phyloP scores from a whole-genome alignment of 2,329 filamentous ascomycete species.

The Aspergillus persii region DNA sequence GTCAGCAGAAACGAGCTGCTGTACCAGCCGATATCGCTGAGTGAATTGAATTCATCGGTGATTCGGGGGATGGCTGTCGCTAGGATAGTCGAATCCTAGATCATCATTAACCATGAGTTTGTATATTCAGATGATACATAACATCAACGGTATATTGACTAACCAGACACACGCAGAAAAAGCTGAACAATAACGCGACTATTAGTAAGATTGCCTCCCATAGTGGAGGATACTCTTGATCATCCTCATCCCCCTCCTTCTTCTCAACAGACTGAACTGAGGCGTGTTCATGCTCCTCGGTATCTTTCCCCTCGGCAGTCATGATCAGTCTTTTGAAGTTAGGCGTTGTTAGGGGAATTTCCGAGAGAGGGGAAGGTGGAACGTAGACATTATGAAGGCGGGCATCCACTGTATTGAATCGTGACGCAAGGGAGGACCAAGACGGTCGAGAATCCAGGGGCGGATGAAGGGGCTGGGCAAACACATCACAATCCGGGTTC shows the following conservation, averaged over 20 bases:
- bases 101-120: too few relatives aligned
- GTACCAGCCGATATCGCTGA: background rate
- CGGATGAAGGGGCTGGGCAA: too few relatives aligned
- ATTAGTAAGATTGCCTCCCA: background rate
- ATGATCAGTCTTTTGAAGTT: background rate
- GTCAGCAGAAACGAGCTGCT: background rate
- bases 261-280: background rate
- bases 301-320: background rate
- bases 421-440: too few relatives aligned
- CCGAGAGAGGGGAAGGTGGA: too few relatives aligned
- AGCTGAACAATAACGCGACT: background rate
- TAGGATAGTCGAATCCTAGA: background rate
- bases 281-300: background rate
- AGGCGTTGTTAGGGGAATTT: background rate
- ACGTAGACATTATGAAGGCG: background rate
- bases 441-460: too few relatives aligned
- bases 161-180: background rate
- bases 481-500: too few relatives aligned
- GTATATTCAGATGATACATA: too few relatives aligned
- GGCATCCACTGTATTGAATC: background rate
- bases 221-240: background rate
- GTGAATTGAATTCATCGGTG: background rate
- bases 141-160: too few relatives aligned
- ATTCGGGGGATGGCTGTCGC: background rate
- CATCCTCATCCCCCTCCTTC: background rate